Evolutionary conservation across 192 early-diverging fungal species (phyloP).

Genomic region (Geranomyces michiganensis): DNA sequence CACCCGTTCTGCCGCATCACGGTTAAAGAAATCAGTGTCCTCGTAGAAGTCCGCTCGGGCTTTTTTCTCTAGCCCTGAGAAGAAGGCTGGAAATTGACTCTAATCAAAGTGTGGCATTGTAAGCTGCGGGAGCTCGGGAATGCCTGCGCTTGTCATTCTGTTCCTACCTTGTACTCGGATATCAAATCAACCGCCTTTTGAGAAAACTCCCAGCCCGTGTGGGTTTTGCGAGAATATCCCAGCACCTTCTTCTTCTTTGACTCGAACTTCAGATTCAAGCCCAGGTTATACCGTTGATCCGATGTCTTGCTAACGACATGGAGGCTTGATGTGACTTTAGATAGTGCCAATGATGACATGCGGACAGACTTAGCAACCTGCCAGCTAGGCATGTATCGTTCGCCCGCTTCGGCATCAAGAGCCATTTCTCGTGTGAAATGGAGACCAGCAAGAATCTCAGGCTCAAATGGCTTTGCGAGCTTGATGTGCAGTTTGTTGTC

Average conservation of each 20-base stretch:
- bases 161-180: constrained; percentile 64
- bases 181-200: constrained; percentile 77
- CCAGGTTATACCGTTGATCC: constrained; percentile 70
- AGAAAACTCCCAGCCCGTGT: constrained; percentile 84
- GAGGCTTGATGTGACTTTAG: constrained; percentile 84
- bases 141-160: constrained; percentile 1
- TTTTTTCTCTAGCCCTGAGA: constrained; percentile 43
- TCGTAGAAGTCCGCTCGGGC: constrained; percentile 58
- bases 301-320: constrained; percentile 61
- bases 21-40: constrained; percentile 62
- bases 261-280: constrained; percentile 92
- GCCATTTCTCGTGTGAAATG: constrained; percentile 45
- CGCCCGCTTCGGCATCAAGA: constrained; percentile 22
- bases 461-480: constrained; percentile 12
- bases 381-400: constrained; percentile 67
- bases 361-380: constrained; percentile 69
- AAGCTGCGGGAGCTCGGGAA: background rate
- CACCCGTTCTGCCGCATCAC: constrained; percentile 47
- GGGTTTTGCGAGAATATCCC: constrained; percentile 81
- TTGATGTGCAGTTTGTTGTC: constrained; percentile 30
- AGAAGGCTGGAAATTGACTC: constrained; percentile 63
- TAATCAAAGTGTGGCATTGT: background rate
- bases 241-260: constrained; percentile 81
- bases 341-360: constrained; percentile 69
- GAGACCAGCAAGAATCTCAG: constrained; percentile 31